Evolutionary conservation across 352 stramenopile species (phyloP).

Genomic region (Pythium graminicola): DNA sequence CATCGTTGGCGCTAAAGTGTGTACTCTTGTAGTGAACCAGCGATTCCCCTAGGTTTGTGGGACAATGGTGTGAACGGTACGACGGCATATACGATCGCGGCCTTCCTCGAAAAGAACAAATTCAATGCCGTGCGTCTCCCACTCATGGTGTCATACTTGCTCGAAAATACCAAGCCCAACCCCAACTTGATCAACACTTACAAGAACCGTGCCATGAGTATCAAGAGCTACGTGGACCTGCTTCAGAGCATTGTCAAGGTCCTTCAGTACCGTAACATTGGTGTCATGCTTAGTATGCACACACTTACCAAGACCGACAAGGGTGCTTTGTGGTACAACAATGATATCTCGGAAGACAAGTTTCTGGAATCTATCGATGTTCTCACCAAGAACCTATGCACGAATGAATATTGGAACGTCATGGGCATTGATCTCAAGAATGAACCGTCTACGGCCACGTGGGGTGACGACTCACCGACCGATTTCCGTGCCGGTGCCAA

Average conservation of each 20-base stretch:
- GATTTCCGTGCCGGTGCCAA: slow-evolving; percentile 45
- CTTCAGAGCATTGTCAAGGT: slow-evolving; percentile 39
- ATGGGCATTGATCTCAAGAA: slow-evolving; percentile 73
- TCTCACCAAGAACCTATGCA: slow-evolving; percentile 39
- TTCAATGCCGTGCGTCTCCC: slow-evolving; percentile 71
- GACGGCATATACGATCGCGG: slow-evolving; percentile 56
- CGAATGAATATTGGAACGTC: slow-evolving; percentile 57
- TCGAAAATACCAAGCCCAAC: slow-evolving; percentile 28
- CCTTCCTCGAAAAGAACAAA: slow-evolving; percentile 62
- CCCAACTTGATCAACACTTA: slow-evolving; percentile 26
- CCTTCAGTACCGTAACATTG: slow-evolving; percentile 36
- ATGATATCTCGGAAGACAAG: slow-evolving; percentile 22
- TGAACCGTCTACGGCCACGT: slow-evolving; percentile 45
- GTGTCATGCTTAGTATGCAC: slow-evolving; percentile 34
- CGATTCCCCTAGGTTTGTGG: slow-evolving; percentile 36
- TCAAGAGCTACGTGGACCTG: slow-evolving; percentile 29
- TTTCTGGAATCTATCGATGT: slow-evolving; percentile 32
- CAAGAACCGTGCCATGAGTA: slow-evolving; percentile 51
- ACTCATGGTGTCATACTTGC: slow-evolving; percentile 37
- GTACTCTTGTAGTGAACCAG: slow-evolving; percentile 14
- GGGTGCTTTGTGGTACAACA: slow-evolving; percentile 33
- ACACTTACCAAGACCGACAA: slow-evolving; percentile 29
- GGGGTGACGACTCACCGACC: slow-evolving; percentile 36
- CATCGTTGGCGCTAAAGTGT: slow-evolving; percentile 17
- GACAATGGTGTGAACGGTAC: slow-evolving; percentile 48